Conservation (phyloP, 129 eudicot species). For the Artemisia argyi region DNA sequence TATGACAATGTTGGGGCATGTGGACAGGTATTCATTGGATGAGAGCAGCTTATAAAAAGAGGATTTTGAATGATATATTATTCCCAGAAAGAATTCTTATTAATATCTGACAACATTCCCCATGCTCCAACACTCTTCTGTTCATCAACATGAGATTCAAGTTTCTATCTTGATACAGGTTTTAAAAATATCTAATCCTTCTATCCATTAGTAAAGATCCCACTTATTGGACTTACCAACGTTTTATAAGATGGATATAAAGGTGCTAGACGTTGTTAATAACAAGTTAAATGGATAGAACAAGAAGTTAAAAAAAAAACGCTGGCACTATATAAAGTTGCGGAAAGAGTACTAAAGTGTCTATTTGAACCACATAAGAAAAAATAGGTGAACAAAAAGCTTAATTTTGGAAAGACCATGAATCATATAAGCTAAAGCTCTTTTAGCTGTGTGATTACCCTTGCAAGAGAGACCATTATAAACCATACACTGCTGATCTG, state of each 20-base stretch:
- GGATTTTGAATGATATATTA: constrained; percentile 29
- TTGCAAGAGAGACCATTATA: neutral
- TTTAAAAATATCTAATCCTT: neutral
- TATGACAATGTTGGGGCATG: constrained; percentile 35
- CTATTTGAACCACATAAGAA: no score
- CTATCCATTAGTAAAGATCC: neutral
- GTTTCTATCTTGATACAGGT: constrained; percentile 17
- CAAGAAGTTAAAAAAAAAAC: neutral
- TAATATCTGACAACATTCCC: constrained; percentile 22
- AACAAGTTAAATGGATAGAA: neutral
- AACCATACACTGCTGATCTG: neutral
- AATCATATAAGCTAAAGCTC: neutral
- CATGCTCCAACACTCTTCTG: constrained; percentile 21
- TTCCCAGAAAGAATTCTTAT: constrained; percentile 23
- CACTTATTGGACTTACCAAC: neutral
- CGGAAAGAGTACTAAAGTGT: no score
- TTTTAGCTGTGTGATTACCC: neutral
- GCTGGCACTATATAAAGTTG: no score
- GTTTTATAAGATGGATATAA: no score
- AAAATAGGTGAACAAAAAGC: no score
- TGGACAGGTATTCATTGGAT: constrained; percentile 35
- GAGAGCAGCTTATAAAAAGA: constrained; percentile 23
- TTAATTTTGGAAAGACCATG: neutral
- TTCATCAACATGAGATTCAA: constrained; percentile 15
- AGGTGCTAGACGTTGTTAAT: no score